Evolutionary conservation across 2,329 filamentous ascomycete genomes (phyloP).

Genomic region (Aspergillus sp.): DNA sequence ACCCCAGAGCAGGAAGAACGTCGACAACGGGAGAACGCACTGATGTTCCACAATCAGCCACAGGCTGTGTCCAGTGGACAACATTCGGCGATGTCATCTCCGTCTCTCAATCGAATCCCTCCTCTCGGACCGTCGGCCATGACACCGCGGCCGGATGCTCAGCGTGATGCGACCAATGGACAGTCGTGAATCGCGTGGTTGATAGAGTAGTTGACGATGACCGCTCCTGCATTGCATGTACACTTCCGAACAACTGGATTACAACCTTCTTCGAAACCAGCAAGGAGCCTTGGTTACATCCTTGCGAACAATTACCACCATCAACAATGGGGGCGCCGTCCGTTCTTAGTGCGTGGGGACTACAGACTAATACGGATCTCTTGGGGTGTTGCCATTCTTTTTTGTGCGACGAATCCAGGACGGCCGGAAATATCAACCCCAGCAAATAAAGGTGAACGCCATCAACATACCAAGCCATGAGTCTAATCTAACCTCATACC

Average conservation of each 20-base stretch:
- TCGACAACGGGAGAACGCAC: conserved; percentile 37
- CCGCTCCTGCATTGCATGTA: background rate
- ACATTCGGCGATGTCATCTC: conserved; percentile 29
- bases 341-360: conserved; percentile 2
- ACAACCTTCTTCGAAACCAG: background rate
- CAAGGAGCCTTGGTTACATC: background rate
- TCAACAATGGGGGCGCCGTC: background rate
- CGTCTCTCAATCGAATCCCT: conserved; percentile 33
- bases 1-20: conserved; percentile 44
- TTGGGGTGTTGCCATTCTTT: background rate
- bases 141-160: conserved; percentile 22
- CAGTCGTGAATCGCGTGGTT: background rate
- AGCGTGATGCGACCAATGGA: background rate
- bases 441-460: conserved; percentile 9
- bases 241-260: background rate
- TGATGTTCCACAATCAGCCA: conserved; percentile 22
- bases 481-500: background rate
- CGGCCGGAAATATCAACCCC: conserved; percentile 9
- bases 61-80: conserved; percentile 23
- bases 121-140: conserved; percentile 29
- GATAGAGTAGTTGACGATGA: background rate
- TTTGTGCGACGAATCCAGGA: conserved; percentile 1
- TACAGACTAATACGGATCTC: background rate
- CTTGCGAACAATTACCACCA: background rate
- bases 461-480: background rate